Percentiles rank a stretch among this genome's conserved stretches.
Conservation (phyloP, 805 yeast genomes). For the Zygosaccharomyces bisporus region DNA sequence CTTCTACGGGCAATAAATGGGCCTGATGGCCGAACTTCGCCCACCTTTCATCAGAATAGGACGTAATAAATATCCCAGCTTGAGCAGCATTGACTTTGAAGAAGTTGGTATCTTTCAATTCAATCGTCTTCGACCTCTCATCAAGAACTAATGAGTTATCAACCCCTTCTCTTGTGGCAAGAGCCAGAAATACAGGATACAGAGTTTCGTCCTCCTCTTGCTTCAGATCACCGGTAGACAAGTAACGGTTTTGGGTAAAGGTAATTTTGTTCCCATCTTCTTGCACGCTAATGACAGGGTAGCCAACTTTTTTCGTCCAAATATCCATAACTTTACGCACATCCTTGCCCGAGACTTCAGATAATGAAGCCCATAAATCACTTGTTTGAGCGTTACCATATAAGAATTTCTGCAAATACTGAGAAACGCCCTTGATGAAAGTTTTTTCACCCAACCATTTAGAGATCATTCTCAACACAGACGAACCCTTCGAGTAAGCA, state of each 20-base stretch:
- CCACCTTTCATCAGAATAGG: slow-evolving; percentile 68
- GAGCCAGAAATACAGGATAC: slow-evolving; percentile 69
- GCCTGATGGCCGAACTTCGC: slow-evolving; percentile 56
- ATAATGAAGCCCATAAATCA: slow-evolving; percentile 72
- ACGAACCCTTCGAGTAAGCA: slow-evolving; percentile 78
- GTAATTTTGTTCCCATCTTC: slow-evolving; percentile 52
- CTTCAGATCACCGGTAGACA: slow-evolving; percentile 72
- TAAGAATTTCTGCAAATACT: slow-evolving; percentile 68
- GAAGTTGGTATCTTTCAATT: slow-evolving; percentile 45
- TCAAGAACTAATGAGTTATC: slow-evolving; percentile 58
- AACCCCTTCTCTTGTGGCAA: slow-evolving; percentile 54
- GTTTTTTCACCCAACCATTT: slow-evolving; percentile 75
- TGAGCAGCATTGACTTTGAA: slow-evolving; percentile 71
- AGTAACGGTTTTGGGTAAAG: slow-evolving; percentile 68
- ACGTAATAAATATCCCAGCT: slow-evolving; percentile 72
- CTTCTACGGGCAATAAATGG: slow-evolving; percentile 64
- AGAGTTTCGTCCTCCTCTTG: slow-evolving; percentile 66
- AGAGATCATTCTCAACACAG: slow-evolving; percentile 73
- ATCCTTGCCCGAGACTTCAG: slow-evolving; percentile 67
- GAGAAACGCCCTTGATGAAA: slow-evolving; percentile 75
- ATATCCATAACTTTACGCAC: slow-evolving; percentile 70
- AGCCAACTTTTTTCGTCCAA: slow-evolving; percentile 79
- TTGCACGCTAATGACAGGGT: slow-evolving; percentile 64
- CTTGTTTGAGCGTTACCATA: slow-evolving; percentile 75
- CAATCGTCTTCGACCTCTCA: slow-evolving; percentile 45